Evolutionary conservation across 225 moss, liverwort and hornwort genomes (phyloP).

Genomic region (Bryum argenteum): DNA sequence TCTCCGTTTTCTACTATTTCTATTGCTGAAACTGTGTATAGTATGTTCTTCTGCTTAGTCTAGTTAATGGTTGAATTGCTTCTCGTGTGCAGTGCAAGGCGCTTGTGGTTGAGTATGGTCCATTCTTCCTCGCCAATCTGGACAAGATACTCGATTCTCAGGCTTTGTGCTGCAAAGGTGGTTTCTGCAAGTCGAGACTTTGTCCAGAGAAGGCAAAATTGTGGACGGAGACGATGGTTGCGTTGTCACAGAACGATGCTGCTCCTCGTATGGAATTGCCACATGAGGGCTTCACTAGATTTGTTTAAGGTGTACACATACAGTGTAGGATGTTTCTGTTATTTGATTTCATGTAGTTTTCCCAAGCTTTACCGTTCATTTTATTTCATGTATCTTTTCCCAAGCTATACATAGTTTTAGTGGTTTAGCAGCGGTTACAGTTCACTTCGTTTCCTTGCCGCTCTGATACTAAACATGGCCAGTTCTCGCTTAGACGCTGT

Average conservation of each 20-base stretch:
- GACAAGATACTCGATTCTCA: slow-evolving; percentile 68
- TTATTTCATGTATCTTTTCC: no score
- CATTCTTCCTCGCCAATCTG: slow-evolving; percentile 66
- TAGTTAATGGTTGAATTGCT: slow-evolving; percentile 1
- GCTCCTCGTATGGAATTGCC: slow-evolving; percentile 25
- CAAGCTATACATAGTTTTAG: no score
- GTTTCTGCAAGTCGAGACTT: slow-evolving; percentile 45
- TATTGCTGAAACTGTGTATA: slow-evolving; percentile 5
- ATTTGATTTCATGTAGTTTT: no score
- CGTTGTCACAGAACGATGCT: slow-evolving; percentile 21
- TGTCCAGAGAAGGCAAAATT: slow-evolving; percentile 34
- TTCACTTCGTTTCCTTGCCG: no score
- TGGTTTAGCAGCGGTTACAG: no score
- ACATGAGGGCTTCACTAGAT: slow-evolving; percentile 24
- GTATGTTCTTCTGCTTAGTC: no score
- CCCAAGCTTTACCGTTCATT: no score
- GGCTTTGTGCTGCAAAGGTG: slow-evolving; percentile 65
- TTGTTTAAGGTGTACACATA: slow-evolving; percentile 21
- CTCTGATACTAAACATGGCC: no score
- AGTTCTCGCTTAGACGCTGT: no score
- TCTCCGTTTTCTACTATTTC: background rate
- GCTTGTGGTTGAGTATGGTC: slow-evolving; percentile 67
- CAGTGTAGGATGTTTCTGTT: no score
- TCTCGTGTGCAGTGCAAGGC: slow-evolving; percentile 59
- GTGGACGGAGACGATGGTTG: slow-evolving; percentile 17